These are phyloP conservation scores for Sporothrix brasiliensis DNA, from an alignment of 2,329 filamentous ascomycete species.

Conservation along the genomic window DNA sequence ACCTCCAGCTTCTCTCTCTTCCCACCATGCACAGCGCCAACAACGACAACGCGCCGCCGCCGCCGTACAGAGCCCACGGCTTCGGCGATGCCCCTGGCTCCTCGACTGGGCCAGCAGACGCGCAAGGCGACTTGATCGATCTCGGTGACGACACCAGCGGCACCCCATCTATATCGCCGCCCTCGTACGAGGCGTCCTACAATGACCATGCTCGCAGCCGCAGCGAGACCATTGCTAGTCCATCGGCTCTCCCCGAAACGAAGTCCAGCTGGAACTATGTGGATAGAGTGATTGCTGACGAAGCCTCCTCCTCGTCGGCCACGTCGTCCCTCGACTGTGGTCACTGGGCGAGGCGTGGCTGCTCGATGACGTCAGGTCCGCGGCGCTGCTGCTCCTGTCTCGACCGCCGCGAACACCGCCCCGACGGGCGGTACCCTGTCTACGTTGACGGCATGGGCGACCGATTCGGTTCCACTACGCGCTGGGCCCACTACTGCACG, in stretches of 20 bases:
- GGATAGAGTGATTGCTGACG: not conserved
- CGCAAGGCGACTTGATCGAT: not conserved
- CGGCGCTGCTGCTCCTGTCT: constrained; percentile 30
- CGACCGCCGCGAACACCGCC: constrained; percentile 8
- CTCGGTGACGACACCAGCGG: not conserved
- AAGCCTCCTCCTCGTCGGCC: not conserved
- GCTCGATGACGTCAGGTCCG: constrained; percentile 22
- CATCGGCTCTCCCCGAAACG: too few species aligned
- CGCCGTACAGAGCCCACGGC: constrained; percentile 10
- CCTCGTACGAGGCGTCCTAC: constrained; percentile 22
- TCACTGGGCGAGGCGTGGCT: constrained; percentile 28
- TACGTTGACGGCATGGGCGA: constrained; percentile 26
- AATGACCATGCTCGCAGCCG: not conserved
- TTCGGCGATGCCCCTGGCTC: not conserved
- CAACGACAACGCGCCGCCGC: constrained; percentile 6
- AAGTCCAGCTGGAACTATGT: too few species aligned
- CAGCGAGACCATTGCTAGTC: not conserved
- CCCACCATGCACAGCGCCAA: not conserved
- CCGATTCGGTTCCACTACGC: not conserved
- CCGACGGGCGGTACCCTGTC: constrained; percentile 28
- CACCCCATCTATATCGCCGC: not conserved
- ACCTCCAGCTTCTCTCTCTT: not conserved
- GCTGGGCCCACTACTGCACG: constrained; percentile 32
- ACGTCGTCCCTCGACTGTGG: constrained; percentile 1
- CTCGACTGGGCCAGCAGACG: not conserved